A percentile compares a stretch with the other conserved stretches of the same genome.
Conservation (phyloP, 768 basidiomycete genomes). For the Baorangia bicolor region DNA sequence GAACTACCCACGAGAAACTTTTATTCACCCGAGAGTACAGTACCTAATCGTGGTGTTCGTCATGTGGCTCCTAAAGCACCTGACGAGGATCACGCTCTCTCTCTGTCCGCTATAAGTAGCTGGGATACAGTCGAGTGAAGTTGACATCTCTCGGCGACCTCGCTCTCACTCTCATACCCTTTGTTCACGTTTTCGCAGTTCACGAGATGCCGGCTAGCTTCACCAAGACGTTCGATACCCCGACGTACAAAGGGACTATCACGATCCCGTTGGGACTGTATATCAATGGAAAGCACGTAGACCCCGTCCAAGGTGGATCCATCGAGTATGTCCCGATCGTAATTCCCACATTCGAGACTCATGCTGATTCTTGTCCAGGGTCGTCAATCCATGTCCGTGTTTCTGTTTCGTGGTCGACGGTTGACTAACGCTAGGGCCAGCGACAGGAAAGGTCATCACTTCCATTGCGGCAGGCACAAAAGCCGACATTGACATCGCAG, state of each 20-base stretch:
- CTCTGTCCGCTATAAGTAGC: slow-evolving; percentile 3
- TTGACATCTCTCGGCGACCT: neutral
- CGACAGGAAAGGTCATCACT: slow-evolving; percentile 9
- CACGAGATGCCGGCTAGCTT: slow-evolving; percentile 39
- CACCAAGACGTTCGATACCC: slow-evolving; percentile 51
- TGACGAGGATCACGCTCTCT: neutral
- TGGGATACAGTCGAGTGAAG: neutral
- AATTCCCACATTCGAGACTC: neutral
- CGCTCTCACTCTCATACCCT: neutral
- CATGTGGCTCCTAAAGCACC: slow-evolving; percentile 1
- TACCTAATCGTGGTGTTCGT: neutral
- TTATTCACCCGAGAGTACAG: neutral
- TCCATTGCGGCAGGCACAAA: slow-evolving; percentile 8
- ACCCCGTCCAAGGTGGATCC: slow-evolving; percentile 48
- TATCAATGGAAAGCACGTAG: slow-evolving; percentile 55
- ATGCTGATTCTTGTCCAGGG: slow-evolving; percentile 34
- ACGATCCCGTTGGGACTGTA: slow-evolving; percentile 63
- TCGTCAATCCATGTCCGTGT: slow-evolving; percentile 52
- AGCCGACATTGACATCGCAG: slow-evolving; percentile 8
- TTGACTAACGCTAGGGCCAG: slow-evolving; percentile 22
- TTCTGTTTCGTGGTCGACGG: neutral
- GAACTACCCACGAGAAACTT: neutral
- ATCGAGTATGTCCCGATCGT: slow-evolving; percentile 53
- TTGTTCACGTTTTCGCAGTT: neutral
- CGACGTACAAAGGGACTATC: slow-evolving; percentile 56